phyloP scores from a whole-genome alignment of 257 asterid genomes.

The Euphrasia confusa region DNA sequence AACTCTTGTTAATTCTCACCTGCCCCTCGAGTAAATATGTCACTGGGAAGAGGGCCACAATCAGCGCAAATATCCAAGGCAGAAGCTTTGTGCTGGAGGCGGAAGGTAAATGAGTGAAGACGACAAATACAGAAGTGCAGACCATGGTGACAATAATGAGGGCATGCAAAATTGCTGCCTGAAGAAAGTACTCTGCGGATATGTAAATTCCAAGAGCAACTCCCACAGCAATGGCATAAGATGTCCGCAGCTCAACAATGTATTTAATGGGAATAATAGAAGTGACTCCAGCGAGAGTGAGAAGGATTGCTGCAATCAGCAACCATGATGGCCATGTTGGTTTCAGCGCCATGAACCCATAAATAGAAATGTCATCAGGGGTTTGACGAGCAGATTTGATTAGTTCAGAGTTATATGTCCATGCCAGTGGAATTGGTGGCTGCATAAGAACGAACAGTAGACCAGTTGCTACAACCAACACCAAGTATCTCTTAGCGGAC shows the following conservation, averaged over 20 bases:
- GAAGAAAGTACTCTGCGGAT: constrained; percentile 91
- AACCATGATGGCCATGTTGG: constrained; percentile 99
- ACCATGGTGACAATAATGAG: constrained; percentile 92
- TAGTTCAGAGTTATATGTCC: constrained; percentile 74
- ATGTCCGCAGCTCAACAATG: constrained; percentile 76
- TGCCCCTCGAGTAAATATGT: constrained; percentile 94
- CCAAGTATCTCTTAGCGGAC: constrained; percentile 91
- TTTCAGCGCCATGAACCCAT: constrained; percentile 80
- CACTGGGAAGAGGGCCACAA: constrained; percentile 97
- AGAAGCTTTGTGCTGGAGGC: constrained; percentile 89
- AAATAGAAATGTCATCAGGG: constrained; percentile 88
- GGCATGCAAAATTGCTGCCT: constrained; percentile 74
- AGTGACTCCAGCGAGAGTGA: constrained; percentile 89
- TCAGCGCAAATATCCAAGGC: constrained; percentile 94
- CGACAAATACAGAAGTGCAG: constrained; percentile 77
- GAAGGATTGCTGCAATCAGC: constrained; percentile 77
- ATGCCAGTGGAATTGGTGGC: constrained; percentile 87
- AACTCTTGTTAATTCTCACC: constrained; percentile 60
- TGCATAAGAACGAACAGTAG: constrained; percentile 76
- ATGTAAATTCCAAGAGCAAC: constrained; percentile 82
- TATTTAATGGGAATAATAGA: constrained; percentile 83
- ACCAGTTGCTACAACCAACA: constrained; percentile 83
- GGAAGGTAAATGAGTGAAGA: constrained; percentile 94
- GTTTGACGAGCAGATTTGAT: constrained; percentile 82
- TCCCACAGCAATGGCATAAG: constrained; percentile 79